Evolutionary conservation across 2,329 filamentous ascomycete genomes (phyloP), one percentile per base, ranked within the genome.

Genomic region (Diaporthe citrichinensis): DNA sequence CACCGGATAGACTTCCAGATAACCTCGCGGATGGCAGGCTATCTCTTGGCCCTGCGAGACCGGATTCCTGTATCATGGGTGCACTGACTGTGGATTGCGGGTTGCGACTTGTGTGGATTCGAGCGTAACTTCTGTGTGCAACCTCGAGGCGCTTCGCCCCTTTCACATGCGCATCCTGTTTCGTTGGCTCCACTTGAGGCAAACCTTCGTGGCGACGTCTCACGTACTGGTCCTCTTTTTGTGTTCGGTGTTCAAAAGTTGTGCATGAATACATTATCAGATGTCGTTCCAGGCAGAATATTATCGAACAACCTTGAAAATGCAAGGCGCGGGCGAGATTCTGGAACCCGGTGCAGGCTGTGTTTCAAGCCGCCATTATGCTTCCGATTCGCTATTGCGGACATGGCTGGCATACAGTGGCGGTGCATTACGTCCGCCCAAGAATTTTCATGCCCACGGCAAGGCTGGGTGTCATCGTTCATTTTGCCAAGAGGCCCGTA

Each of bases 21-120:
- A 51, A 4, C 46, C 14, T 39, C 44, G 28, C 28, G 23, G 1
- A 51, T 36, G 44, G 17, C 10, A 51, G 44, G 14, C 17, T 39
- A 53, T 51, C 31, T 51, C 62, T 68, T 25, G 62, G 46, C 46
- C 17, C 44, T 53, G 44, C 44, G 62, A 68, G 44, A 53, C 41
- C 28, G 62, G 44, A 51, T 68, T 36, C 46, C 62, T 10, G 44
- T 68, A 17, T 53, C 31, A n/a, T 20, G 28, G 34, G 31, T 51
- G 62, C 62, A 68, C 20, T 25, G 28, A n/a, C 44, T 17, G 62
- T 68, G 62, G 28, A 36, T 25, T 46, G 25, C 44, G 34, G 23
- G 31, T 3, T 39, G 31, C 23, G 14, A 36, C 62, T 36, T 36
- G 28, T 51, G 62, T 68, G 62, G 62, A 51, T 51, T 51, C 46